Evolutionary conservation across 2,329 filamentous ascomycete species (phyloP).

Genomic region (Magnaporthiopsis poae): DNA sequence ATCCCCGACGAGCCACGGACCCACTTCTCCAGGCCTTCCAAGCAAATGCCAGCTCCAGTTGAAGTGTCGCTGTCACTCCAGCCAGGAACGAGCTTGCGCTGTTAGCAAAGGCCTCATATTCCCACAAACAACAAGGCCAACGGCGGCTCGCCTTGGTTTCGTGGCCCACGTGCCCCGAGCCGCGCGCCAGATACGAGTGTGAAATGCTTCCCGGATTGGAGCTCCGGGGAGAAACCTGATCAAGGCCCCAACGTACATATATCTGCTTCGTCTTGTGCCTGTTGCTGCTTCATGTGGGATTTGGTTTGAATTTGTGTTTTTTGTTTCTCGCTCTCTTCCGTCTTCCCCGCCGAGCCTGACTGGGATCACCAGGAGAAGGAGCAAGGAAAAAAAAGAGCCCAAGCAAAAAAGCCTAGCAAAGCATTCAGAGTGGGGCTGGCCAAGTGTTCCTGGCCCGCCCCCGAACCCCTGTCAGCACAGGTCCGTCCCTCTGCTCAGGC

Average conservation of each 20-base stretch:
- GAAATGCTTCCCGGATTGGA: background rate
- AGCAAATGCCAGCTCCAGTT: background rate
- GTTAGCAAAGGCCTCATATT: background rate
- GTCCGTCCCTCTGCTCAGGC: background rate
- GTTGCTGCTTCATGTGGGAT: background rate
- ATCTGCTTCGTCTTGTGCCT: background rate
- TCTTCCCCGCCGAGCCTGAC: background rate
- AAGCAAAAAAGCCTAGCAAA: background rate
- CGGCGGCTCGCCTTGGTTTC: background rate
- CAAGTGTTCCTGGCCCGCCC: background rate
- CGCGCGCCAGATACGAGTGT: background rate
- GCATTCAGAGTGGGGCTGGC: background rate
- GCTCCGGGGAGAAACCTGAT: background rate
- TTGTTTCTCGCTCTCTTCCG: background rate
- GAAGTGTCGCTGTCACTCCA: background rate
- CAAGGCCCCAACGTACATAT: background rate
- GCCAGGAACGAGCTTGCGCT: background rate
- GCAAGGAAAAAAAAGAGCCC: background rate
- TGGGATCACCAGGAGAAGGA: background rate
- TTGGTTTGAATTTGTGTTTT: background rate
- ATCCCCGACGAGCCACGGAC: background rate
- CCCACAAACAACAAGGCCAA: background rate
- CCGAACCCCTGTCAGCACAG: conserved; percentile 3
- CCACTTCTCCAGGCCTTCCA: background rate
- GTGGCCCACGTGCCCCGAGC: background rate